Evolutionary conservation across 2,329 filamentous ascomycete genomes (phyloP).

Genomic region (Aspergillus arachidicola): DNA sequence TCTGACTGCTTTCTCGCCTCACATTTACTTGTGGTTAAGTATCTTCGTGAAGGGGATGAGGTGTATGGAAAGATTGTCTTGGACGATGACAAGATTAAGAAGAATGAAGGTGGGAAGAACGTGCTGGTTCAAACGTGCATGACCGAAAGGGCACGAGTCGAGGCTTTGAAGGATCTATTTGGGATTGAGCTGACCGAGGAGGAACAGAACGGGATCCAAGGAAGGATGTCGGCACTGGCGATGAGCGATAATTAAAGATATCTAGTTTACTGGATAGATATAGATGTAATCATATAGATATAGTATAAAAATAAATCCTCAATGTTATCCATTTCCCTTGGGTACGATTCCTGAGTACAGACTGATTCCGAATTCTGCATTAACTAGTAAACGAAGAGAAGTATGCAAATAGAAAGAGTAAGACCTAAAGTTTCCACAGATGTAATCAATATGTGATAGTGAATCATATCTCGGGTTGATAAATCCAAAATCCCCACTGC

Average conservation of each 20-base stretch:
- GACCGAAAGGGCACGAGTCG: not conserved
- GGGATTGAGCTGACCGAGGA: not conserved
- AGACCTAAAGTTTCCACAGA: too few species aligned
- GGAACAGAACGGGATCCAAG: not conserved
- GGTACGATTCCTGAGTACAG: too few species aligned
- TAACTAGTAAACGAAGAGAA: too few species aligned
- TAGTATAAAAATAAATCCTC: too few species aligned
- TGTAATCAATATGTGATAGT: not conserved
- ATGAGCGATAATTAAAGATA: not conserved
- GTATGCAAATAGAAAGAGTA: too few species aligned
- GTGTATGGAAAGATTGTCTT: not conserved
- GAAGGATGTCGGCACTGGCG: not conserved
- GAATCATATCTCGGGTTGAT: not conserved
- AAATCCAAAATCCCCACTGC: not conserved
- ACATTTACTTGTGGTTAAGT: not conserved
- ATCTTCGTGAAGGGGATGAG: not conserved
- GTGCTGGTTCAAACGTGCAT: not conserved
- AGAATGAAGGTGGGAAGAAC: not conserved
- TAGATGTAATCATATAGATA: not conserved
- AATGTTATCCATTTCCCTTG: too few species aligned
- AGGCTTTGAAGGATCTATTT: not conserved
- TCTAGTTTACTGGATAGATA: not conserved
- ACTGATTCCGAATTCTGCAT: too few species aligned
- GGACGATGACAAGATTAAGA: not conserved
- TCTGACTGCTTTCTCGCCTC: not conserved